Percentiles rank a stretch among this genome's conserved stretches.
Conservation (phyloP, 176 grass and related monocot species). For the Carex kokanica region DNA sequence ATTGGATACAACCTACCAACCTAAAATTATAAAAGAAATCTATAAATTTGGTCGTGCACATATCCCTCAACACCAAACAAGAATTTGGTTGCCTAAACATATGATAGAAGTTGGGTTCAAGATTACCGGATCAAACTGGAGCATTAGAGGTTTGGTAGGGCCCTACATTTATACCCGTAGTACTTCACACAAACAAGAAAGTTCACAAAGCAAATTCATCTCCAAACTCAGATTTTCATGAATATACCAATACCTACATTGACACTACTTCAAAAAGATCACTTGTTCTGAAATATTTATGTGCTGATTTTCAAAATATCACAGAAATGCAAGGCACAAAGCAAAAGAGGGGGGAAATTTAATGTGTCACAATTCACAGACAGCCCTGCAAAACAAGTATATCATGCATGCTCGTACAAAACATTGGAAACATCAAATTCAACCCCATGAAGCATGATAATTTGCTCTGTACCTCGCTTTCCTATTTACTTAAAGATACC, state of each 20-base stretch:
- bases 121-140: neutral
- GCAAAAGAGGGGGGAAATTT: neutral
- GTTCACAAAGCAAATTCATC: neutral
- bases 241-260: neutral
- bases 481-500: neutral
- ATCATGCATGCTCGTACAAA: neutral
- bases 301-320: slow-evolving; percentile 6
- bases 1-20: too few species aligned
- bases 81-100: neutral
- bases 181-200: neutral
- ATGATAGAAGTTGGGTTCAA: neutral
- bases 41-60: neutral
- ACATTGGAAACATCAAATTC: neutral
- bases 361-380: neutral
- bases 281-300: neutral
- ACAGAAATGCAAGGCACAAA: neutral
- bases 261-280: neutral
- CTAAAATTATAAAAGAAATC: neutral
- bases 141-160: neutral
- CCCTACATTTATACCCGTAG: neutral
- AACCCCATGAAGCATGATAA: neutral
- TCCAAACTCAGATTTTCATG: neutral
- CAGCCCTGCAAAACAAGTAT: slow-evolving; percentile 9
- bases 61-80: neutral
- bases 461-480: neutral